A percentile compares a stretch with the other conserved stretches of the same genome.
phyloP scores from a whole-genome alignment of 768 basidiomycete genomes.

The Pleurotus giganteus region DNA sequence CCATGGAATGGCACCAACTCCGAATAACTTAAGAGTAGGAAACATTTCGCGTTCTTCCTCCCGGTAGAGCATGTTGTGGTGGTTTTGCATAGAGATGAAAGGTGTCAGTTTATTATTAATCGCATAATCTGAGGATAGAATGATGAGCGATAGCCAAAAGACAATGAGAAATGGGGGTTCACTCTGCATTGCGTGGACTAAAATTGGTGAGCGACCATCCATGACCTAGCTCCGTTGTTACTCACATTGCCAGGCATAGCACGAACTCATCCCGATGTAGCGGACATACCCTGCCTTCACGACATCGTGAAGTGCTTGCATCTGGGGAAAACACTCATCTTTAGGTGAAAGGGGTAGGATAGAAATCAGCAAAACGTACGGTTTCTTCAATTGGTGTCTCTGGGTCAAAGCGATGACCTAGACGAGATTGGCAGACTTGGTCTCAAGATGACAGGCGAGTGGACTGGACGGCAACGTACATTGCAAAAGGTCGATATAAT shows the following conservation, averaged over 20 bases:
- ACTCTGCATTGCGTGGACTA: constrained; percentile 19
- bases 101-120: constrained; percentile 43
- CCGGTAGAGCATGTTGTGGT: constrained; percentile 53
- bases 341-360: not conserved
- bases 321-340: constrained; percentile 19
- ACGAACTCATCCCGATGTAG: constrained; percentile 39
- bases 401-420: constrained; percentile 35
- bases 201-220: not conserved
- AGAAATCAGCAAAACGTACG: constrained; percentile 9
- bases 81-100: constrained; percentile 68
- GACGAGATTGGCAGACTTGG: not conserved
- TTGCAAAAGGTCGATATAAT: constrained; percentile 60
- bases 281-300: constrained; percentile 43
- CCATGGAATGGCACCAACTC: constrained; percentile 47
- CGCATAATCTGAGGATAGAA: constrained; percentile 29
- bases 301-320: constrained; percentile 48
- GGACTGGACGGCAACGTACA: constrained; percentile 27
- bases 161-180: not conserved
- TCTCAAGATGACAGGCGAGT: not conserved
- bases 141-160: not conserved
- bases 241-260: constrained; percentile 31
- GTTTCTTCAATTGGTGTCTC: constrained; percentile 41
- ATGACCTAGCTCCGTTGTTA: not conserved
- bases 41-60: constrained; percentile 64
- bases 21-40: constrained; percentile 36